Percentiles rank a stretch among this genome's conserved stretches.
These are phyloP conservation scores for Basipetospora sp. DNA, from an alignment of 2,329 filamentous ascomycete species.

Conservation along the genomic window DNA sequence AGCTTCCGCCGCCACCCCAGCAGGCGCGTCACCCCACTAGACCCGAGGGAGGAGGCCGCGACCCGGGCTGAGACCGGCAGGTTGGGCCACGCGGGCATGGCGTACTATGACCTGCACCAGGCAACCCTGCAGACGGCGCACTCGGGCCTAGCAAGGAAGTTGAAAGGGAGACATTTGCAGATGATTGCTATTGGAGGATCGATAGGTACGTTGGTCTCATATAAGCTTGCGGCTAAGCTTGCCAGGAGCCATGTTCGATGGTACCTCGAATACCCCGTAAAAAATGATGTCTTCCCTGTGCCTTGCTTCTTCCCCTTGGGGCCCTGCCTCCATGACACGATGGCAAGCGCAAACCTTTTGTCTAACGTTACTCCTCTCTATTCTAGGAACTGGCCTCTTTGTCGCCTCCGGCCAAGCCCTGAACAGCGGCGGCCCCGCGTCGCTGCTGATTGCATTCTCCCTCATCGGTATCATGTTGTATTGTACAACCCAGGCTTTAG, in stretches of 20 bases:
- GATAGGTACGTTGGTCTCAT: constrained; percentile 63
- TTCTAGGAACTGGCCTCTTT: constrained; percentile 63
- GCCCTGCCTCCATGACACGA: too few relatives aligned
- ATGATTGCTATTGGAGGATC: constrained; percentile 96
- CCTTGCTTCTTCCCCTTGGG: too few relatives aligned
- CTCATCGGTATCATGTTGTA: constrained; percentile 80
- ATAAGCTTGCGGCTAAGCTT: too few relatives aligned
- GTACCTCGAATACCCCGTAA: too few relatives aligned
- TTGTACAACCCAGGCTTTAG: constrained; percentile 79
- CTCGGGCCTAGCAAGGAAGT: constrained; percentile 57
- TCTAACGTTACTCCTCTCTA: constrained; percentile 5
- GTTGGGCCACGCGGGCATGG: constrained; percentile 20
- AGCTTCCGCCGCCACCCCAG: constrained; percentile 49
- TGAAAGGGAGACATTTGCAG: constrained; percentile 78
- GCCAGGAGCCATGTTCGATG: too few relatives aligned
- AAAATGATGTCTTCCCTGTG: too few relatives aligned
- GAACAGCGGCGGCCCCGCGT: constrained; percentile 59
- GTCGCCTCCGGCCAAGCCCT: constrained; percentile 66
- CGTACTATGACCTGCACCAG: constrained; percentile 40
- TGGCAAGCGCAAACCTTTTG: too few relatives aligned
- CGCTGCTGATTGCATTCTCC: constrained; percentile 60
- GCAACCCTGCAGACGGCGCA: constrained; percentile 61
- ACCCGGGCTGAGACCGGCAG: constrained; percentile 17
- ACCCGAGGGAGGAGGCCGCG: constrained; percentile 13
- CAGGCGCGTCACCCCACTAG: constrained; percentile 31